Conservation (phyloP, 2,329 filamentous ascomycete species). For the Scedosporium boydii region DNA sequence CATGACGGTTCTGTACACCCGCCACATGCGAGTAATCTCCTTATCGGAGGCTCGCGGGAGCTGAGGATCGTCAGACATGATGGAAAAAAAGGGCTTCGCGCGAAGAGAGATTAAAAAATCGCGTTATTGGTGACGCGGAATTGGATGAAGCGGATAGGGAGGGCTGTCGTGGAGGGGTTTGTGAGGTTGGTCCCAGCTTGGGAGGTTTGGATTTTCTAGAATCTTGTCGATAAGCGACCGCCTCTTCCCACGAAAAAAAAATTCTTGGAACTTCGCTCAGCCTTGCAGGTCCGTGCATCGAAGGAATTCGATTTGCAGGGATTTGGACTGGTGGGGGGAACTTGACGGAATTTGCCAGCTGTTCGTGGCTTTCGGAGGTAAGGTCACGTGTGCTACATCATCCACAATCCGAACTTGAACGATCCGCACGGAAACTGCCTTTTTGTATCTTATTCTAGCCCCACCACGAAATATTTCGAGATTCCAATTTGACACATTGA, state of each 20-base stretch:
- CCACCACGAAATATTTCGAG: too few relatives aligned
- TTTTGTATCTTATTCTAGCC: neutral
- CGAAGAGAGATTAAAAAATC: too few relatives aligned
- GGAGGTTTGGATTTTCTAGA: slow-evolving; percentile 9
- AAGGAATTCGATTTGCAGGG: neutral
- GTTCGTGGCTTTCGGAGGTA: neutral
- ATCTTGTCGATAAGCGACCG: neutral
- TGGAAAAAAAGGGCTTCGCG: neutral
- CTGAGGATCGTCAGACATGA: slow-evolving; percentile 35
- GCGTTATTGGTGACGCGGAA: too few relatives aligned
- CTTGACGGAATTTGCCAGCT: neutral
- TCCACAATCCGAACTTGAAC: neutral
- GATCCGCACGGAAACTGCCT: neutral
- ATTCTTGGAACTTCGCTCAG: neutral
- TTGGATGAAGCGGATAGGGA: neutral
- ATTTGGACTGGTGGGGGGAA: neutral
- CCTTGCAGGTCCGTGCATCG: slow-evolving; percentile 4
- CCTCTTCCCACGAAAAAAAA: neutral
- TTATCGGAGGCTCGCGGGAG: slow-evolving; percentile 26
- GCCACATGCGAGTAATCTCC: slow-evolving; percentile 67
- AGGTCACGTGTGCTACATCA: neutral
- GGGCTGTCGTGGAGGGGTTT: neutral
- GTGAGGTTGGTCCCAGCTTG: slow-evolving; percentile 7
- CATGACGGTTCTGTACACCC: slow-evolving; percentile 84
- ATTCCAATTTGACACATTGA: too few relatives aligned